Evolutionary conservation across 768 basidiomycete species (phyloP).

Genomic region (Lepiota subincarnata): DNA sequence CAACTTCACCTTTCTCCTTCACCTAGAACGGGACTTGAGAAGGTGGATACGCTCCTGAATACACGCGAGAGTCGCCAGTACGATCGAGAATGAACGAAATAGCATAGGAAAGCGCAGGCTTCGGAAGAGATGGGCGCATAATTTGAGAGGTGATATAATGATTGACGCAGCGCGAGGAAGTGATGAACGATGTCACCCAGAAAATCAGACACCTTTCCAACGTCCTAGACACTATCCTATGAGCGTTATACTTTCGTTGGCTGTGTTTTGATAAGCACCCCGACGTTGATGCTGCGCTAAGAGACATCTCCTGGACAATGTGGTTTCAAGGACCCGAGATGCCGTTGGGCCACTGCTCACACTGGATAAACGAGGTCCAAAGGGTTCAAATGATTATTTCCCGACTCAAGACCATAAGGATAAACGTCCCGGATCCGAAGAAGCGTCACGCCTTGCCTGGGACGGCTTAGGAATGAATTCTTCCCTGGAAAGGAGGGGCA

Average conservation of each 20-base stretch:
- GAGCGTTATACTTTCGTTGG: background rate
- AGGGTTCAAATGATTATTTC: no score
- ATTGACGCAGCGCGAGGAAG: background rate
- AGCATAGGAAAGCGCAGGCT: background rate
- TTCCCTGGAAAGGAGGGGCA: no score
- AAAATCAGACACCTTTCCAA: background rate
- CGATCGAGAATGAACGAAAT: slow-evolving; percentile 1
- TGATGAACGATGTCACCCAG: background rate
- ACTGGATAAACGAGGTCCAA: no score
- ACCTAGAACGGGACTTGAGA: background rate
- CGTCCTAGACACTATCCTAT: background rate
- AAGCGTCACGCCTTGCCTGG: no score
- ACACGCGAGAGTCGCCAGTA: slow-evolving; percentile 2
- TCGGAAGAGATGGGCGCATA: slow-evolving; percentile 5
- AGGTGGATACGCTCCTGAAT: background rate
- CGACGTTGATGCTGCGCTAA: no score
- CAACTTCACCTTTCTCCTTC: background rate
- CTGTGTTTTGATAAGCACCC: background rate
- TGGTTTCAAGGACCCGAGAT: no score
- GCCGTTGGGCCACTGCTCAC: no score
- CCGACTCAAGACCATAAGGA: no score
- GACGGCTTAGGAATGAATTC: no score
- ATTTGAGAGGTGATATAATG: slow-evolving; percentile 5
- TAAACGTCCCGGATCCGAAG: no score
- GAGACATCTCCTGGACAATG: no score